These are phyloP conservation scores for Penicillium atrosanguineum DNA, from an alignment of 495 filamentous ascomycete genomes.

Conservation along the genomic window DNA sequence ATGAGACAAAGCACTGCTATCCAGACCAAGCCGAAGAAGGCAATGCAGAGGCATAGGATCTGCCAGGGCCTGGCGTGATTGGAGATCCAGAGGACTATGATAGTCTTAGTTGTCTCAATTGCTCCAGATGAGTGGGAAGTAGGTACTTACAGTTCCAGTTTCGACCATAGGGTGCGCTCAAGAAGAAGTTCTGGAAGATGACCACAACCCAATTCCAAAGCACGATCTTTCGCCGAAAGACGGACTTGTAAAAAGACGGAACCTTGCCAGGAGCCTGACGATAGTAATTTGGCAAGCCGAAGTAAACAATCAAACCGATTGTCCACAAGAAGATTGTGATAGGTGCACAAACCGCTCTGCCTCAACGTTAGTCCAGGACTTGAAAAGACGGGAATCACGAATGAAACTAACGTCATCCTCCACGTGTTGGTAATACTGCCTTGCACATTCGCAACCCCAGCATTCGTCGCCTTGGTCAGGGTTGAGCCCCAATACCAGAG, in stretches of 20 bases:
- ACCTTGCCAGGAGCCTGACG: conserved; percentile 64
- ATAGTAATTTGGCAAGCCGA: conserved; percentile 50
- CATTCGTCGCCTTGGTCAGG: conserved; percentile 35
- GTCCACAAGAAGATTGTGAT: conserved; percentile 43
- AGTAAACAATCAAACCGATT: conserved; percentile 41
- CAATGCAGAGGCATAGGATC: conserved; percentile 40
- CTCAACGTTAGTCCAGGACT: conserved; percentile 9
- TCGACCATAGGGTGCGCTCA: conserved; percentile 49
- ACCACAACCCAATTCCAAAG: conserved; percentile 50
- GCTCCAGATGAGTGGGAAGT: not conserved
- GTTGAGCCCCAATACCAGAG: conserved; percentile 53
- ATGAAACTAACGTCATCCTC: conserved; percentile 44
- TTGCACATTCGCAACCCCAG: conserved; percentile 33
- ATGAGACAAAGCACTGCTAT: conserved; percentile 38
- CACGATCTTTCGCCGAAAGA: conserved; percentile 48
- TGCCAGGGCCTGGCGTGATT: conserved; percentile 45
- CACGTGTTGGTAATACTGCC: conserved; percentile 41
- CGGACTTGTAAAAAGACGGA: conserved; percentile 53
- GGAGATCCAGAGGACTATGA: conserved; percentile 46
- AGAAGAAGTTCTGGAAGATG: conserved; percentile 49
- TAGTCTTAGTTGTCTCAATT: not conserved
- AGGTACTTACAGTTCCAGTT: conserved; percentile 47
- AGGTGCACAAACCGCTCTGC: conserved; percentile 41
- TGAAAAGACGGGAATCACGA: not conserved
- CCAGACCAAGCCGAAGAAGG: conserved; percentile 49